Conservation (phyloP, 129 eudicot genomes). For the Ambrosia trifida region DNA sequence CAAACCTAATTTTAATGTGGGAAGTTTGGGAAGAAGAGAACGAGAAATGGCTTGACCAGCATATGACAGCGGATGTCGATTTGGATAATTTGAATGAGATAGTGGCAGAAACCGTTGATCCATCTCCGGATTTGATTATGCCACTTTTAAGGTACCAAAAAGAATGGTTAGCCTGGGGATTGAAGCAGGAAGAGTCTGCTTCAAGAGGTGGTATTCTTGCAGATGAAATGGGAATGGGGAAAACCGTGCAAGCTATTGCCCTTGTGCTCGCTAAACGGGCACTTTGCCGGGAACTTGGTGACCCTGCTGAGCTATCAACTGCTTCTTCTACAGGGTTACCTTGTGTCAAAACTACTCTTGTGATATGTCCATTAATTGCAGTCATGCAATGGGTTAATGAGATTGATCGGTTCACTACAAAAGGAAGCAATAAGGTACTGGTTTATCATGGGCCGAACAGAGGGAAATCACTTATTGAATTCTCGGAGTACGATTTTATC, state of each 20-base stretch:
- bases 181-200: slow-evolving; percentile 81
- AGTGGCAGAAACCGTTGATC: slow-evolving; percentile 59
- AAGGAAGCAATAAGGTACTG: slow-evolving; percentile 77
- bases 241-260: slow-evolving; percentile 91
- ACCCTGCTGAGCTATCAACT: slow-evolving; percentile 25
- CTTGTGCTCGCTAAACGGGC: slow-evolving; percentile 90
- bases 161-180: slow-evolving; percentile 96
- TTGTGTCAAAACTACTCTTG: slow-evolving; percentile 76
- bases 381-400: slow-evolving; percentile 83
- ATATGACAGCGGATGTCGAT: slow-evolving; percentile 44
- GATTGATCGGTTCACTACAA: slow-evolving; percentile 63
- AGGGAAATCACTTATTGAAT: slow-evolving; percentile 46
- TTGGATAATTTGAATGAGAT: slow-evolving; percentile 53
- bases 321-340: slow-evolving; percentile 46
- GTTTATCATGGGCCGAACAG: slow-evolving; percentile 84
- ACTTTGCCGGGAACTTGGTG: slow-evolving; percentile 42
- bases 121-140: slow-evolving; percentile 62
- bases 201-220: slow-evolving; percentile 90
- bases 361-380: slow-evolving; percentile 83
- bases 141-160: slow-evolving; percentile 89
- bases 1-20: slow-evolving; percentile 59
- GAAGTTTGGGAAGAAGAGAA: slow-evolving; percentile 78
- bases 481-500: slow-evolving; percentile 76
- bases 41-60: slow-evolving; percentile 61
- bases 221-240: slow-evolving; percentile 98